Evolutionary conservation across 2,329 filamentous ascomycete species (phyloP).

Genomic region (Oidium heveae): DNA sequence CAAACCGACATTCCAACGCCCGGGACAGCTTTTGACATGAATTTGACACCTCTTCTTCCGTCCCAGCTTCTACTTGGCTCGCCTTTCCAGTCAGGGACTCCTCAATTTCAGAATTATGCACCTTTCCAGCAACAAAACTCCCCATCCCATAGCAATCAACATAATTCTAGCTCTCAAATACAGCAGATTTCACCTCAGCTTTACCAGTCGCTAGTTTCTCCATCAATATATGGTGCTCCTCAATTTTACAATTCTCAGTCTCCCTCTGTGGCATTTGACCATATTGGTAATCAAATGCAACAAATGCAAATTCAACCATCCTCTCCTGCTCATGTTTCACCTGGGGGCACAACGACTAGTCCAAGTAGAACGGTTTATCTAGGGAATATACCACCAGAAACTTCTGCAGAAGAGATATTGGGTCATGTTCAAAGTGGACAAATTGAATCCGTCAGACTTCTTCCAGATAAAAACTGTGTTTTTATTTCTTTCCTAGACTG

Average conservation of each 20-base stretch:
- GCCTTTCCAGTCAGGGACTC: constrained; percentile 86
- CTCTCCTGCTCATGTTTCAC: constrained; percentile 49
- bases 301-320: constrained; percentile 30
- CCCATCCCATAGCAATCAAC: constrained; percentile 29
- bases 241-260: constrained; percentile 74
- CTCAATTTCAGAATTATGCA: constrained; percentile 71
- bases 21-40: constrained; percentile 84
- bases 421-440: constrained; percentile 91
- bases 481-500: constrained; percentile 98
- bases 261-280: constrained; percentile 48
- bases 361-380: constrained; percentile 94
- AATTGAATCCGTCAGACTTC: constrained; percentile 90
- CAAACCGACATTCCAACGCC: constrained; percentile 59
- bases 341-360: constrained; percentile 44
- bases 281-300: constrained; percentile 19
- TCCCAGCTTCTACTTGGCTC: constrained; percentile 87
- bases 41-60: constrained; percentile 86
- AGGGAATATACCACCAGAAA: constrained; percentile 96
- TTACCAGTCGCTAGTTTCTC: constrained; percentile 68
- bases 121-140: constrained; percentile 38
- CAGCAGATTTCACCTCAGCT: constrained; percentile 60
- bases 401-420: constrained; percentile 84
- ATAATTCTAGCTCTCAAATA: constrained; percentile 46
- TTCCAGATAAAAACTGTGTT: constrained; percentile 97
- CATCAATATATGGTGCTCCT: constrained; percentile 56